Base-by-base conservation (phyloP, 2,329 filamentous ascomycete genomes). In the Torrubiellomyces zombiae region DNA sequence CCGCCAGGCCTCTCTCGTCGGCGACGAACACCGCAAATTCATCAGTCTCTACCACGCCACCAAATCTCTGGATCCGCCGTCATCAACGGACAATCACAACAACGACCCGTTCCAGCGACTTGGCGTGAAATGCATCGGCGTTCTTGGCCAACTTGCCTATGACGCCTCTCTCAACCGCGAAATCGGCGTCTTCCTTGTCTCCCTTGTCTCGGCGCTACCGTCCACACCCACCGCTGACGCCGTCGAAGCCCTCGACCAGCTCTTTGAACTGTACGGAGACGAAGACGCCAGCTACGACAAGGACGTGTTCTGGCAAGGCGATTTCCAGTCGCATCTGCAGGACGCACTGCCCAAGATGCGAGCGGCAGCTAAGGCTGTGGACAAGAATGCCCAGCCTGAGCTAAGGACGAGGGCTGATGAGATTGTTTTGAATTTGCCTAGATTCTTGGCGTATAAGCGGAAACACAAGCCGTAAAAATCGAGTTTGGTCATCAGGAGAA, bases 211-310 rank as follows among this genome's bases (percentile, higher is more conserved):
- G 16, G 46, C 47, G 7, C 48, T 66, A 11, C 64, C 68, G 5
- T 50, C 60, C 21, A 63, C 61, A 1, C 55, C 66, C 2, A 47
- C 58, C 2, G 70, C 68, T 2, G 67, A 75, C 22, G 56, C 57
- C 5, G 58, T 77, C 16, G 72, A 77, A 48, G 66, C 68, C 10
- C 49, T 77, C 21, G 68, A 76, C 46, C 68, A 75, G 44, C 33
- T 78, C 11, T 74, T 75, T 35, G 73, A 77, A 36, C 58, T 78
- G 6, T 78, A 77, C 45, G 64, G 60, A 14, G 67, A 77, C 40
- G 67, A 71, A 43, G 56, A 54, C 9, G 57, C 53, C 27, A 50
- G 57, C 8, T 72, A 63, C 40, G 73, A 77, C 40, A 54, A 51
- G 29, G 57, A 63, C 14, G 70, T 77, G 3, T 78, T 76, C 45